Base-by-base conservation (phyloP, 1,284 basidiomycete genomes). In the Porogramme epimiltina region DNA sequence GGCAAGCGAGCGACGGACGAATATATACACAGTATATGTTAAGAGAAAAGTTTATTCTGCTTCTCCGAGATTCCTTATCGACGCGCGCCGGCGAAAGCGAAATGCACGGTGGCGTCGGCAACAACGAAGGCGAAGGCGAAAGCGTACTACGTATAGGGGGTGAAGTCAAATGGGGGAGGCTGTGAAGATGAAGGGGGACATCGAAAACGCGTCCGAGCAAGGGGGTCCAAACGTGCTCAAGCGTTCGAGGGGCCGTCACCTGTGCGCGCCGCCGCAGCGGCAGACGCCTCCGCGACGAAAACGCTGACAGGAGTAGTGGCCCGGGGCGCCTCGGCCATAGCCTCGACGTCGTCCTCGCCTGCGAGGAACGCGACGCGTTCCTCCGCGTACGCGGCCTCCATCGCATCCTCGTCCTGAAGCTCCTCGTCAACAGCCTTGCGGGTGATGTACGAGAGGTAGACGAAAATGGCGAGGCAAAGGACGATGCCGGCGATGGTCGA, bases 351-450 rank as follows among this genome's bases (percentile, higher is more conserved):
- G 9, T 76, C 76, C 20, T 68, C 68, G 25, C 53, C 55, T 6
- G 58, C 70, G 52, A 69, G 65, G 66, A 73, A 73, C 28, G 71
- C 67, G 39, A 66, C 62, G 54, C 71, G 61, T 60, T 69, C 66
- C 64, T 77, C 70, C 39, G 73, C 66, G 20, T 73, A 73, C 54
- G 58, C 56, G 48, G 50, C 41, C 5, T 51, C 58, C 39, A 54
- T 55, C 19, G 54, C 63, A 33, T 71, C 71, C 43, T 74, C 73
- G 55, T 85, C 84, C 38, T 80, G 83, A 23, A 91, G 73, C 67
- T 93, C 85, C 31, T 88, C 85, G 65, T 93, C 85, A 37, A 94
- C 89, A 1, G 91, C 92, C 52, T 80, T 79, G 23, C 90, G 83
- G 23, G 92, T 91, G 49, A 93, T 83, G 65, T 81, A 79, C 45